A percentile compares a stretch with the other conserved stretches of the same genome.
These are phyloP conservation scores for Viola pubescens DNA, from an alignment of 441 rosid species.

Conservation along the genomic window DNA sequence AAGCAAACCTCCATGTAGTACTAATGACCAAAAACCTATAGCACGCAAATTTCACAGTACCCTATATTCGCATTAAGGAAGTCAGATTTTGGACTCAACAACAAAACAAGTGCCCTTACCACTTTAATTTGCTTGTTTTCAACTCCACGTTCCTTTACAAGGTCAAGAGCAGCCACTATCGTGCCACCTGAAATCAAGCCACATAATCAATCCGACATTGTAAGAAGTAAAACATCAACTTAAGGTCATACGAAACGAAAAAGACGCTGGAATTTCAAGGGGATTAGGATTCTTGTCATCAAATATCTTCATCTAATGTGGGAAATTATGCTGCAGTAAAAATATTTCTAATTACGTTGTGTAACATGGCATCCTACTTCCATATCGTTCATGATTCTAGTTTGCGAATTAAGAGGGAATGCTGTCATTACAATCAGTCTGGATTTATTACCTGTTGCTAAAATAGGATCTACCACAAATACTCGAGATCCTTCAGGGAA, in stretches of 20 bases:
- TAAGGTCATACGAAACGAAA: no score
- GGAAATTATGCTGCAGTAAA: no score
- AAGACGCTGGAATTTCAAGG: no score
- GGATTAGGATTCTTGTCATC: no score
- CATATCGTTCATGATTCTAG: no score
- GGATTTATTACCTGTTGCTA: slow-evolving; percentile 63
- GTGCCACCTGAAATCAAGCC: slow-evolving; percentile 62
- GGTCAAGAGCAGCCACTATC: slow-evolving; percentile 66
- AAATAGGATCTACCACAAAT: slow-evolving; percentile 79
- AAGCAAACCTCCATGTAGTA: no score
- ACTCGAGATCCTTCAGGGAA: slow-evolving; percentile 60
- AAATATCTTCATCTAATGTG: no score
- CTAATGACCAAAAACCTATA: background rate
- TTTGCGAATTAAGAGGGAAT: no score
- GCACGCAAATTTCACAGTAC: background rate
- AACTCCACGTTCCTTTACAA: slow-evolving; percentile 62
- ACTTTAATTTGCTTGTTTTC: slow-evolving; percentile 77
- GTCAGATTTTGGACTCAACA: background rate
- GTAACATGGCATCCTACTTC: no score
- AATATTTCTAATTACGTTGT: no score
- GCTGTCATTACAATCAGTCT: background rate
- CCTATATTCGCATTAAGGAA: background rate
- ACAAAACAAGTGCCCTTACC: slow-evolving; percentile 31
- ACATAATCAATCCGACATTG: background rate
- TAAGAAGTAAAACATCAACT: no score